Base-by-base conservation (phyloP, 805 yeast species). In the Pichia nakasei region DNA sequence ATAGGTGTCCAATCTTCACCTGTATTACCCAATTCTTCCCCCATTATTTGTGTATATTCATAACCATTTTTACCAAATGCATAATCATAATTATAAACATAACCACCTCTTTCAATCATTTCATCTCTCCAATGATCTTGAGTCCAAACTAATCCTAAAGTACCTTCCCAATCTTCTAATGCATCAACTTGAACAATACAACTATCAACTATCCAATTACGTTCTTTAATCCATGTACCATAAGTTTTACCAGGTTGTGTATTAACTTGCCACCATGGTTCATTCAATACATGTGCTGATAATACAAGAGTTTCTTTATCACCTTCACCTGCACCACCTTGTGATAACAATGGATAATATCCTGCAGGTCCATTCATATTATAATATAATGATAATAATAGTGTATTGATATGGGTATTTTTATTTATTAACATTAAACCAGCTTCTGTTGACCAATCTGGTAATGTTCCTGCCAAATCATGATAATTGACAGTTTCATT, bases 281-380 rank as follows among this genome's bases (percentile, higher is more conserved):
- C 58, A 5, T 64, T 59, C 31, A 71, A 60, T 9, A 67, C 68
- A 37, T 68, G 68, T 5, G 85, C 80, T 2, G 86, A 82, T 0
- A 85, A 81, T 38, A 78, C 63, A 48, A 79, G 78, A 0, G 89
- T 82, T 48, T 82, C 88, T 57, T 82, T 82, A 57, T 82, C 89
- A 40, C 88, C 88, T 60, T 80, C 85, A 13, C 89, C 89, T 3
- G 71, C 72, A 36, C 71, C 69, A 29, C 82, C 82, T 59, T 78
- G 78, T 2, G 81, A 66, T 35, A 82, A 61, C 37, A 81, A 61
- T 4, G 77, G 78, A 57, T 79, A 80, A 56, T 70, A 82, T 38
- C 71, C 65, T 2, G 68, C 58, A 20, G 81, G 82, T 0, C 87
- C 87, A 57, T 71, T 75, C 38, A 75, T 61, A 53, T 82, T 82